Evolutionary conservation across 768 basidiomycete species (phyloP).

Genomic region (Tephrocybe sp.): DNA sequence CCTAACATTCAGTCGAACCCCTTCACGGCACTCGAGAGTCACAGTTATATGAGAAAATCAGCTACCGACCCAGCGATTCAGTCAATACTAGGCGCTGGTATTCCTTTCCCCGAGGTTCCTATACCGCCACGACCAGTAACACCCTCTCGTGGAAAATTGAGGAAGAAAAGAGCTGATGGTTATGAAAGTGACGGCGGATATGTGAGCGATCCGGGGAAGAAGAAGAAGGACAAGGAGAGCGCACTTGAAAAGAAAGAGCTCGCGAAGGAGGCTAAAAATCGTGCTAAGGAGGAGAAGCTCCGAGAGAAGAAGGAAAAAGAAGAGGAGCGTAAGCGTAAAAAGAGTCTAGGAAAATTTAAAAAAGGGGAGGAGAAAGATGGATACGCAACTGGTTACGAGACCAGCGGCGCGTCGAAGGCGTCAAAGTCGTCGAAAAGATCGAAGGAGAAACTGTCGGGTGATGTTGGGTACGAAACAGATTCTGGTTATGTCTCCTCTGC

Average conservation of each 20-base stretch:
- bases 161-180: constrained; percentile 45
- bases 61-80: constrained; percentile 3
- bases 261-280: constrained; percentile 23
- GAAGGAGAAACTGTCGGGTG: constrained; percentile 23
- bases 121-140: constrained; percentile 23
- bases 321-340: constrained; percentile 35
- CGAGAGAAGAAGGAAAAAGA: constrained; percentile 27
- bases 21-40: constrained; percentile 9
- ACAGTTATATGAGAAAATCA: constrained; percentile 6
- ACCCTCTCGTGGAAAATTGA: constrained; percentile 33
- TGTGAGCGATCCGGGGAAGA: constrained; percentile 42
- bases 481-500: constrained; percentile 30
- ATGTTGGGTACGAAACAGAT: constrained; percentile 41
- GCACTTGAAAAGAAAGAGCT: constrained; percentile 26
- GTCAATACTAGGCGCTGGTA: background rate
- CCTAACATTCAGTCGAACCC: constrained; percentile 14
- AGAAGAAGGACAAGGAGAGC: constrained; percentile 23
- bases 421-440: constrained; percentile 27
- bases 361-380: constrained; percentile 21
- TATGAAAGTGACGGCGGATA: constrained; percentile 57
- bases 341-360: constrained; percentile 24
- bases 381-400: constrained; percentile 25
- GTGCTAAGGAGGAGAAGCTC: constrained; percentile 24
- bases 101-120: constrained; percentile 26
- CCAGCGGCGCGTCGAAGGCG: constrained; percentile 22